Evolutionary conservation across 2,329 filamentous ascomycete genomes (phyloP), one percentile per base, ranked within the genome.

Genomic region (Colletotrichum eremochloae): DNA sequence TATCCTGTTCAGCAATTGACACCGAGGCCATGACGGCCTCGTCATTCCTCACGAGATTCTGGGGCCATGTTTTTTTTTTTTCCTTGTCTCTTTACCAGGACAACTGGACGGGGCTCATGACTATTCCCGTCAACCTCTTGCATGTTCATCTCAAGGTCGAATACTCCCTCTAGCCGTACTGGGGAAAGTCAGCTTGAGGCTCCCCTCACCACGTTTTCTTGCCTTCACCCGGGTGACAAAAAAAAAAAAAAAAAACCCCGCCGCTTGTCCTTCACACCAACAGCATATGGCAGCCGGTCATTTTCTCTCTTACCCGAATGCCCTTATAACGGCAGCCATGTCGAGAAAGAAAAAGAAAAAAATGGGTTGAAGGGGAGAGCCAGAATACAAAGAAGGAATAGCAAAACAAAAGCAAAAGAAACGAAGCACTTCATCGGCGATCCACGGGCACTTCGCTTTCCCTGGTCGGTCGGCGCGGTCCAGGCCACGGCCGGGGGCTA

Each of bases 1-100:
- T 73, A 73, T 73, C 71, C 71, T 73, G 44, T 66, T 67, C 67
- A 72, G 71, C 71, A 73, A 73, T 73, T 73, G 62, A 73, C 44
- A 55, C 62, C 36, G 55, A 40, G 66, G 68, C 48, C 53, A 38
- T n/a, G 24, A 61, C 29, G 60, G 55, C 48, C 61, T 61, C 31
- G 61, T n/a, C 68, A 65, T 64, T 72, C 67, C 40, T 56, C 33
- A 61, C 55, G 48, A 50, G 9, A 50, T 36, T 36, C 48, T 15
- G 36, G 36, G 7, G 33, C 3, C 46, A 5, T 48, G n/a, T 24
- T 48, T n/a, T 7, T 9, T 1, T 40, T 18, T 38, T 9, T 29
- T 29, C 6, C 5, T n/a, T 14, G 2, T 2, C 9, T 33, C 15
- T 36, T n/a, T 36, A 2, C n/a, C 36, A 18, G 15, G 56, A 24